phyloP scores from a whole-genome alignment of 805 yeast species.

The Groenewaldozyma salmanticensis region DNA sequence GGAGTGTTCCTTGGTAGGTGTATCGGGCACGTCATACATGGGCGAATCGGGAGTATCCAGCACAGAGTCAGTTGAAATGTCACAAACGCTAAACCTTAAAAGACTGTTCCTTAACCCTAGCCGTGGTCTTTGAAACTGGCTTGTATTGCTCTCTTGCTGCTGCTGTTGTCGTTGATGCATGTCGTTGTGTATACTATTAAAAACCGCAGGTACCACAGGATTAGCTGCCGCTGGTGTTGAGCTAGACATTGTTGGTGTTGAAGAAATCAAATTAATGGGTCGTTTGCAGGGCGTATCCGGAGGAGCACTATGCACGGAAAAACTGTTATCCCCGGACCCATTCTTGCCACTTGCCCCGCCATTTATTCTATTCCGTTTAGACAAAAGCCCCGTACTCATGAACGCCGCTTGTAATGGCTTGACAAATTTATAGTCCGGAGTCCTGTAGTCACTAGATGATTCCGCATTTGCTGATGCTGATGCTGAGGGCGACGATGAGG shows the following conservation, averaged over 20 bases:
- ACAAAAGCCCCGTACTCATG: constrained; percentile 59
- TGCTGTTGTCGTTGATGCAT: too few relatives aligned
- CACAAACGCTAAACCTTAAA: background rate
- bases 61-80: background rate
- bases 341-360: constrained; percentile 12
- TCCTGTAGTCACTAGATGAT: constrained; percentile 25
- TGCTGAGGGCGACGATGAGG: too few relatives aligned
- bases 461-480: too few relatives aligned
- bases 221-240: constrained; percentile 10
- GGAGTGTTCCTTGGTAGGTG: background rate
- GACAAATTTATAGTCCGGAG: constrained; percentile 59
- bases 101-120: background rate
- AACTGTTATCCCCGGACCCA: constrained; percentile 9
- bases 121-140: background rate
- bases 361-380: constrained; percentile 44
- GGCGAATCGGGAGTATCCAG: too few relatives aligned
- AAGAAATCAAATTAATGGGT: constrained; percentile 20
- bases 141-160: background rate
- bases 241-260: constrained; percentile 10
- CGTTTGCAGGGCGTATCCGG: constrained; percentile 61
- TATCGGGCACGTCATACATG: background rate
- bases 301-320: constrained; percentile 22
- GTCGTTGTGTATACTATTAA: background rate
- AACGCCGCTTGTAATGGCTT: constrained; percentile 84
- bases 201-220: background rate